These are phyloP conservation scores for Beverwykella pulmonaria DNA, from an alignment of 495 filamentous ascomycete species.

Conservation along the genomic window DNA sequence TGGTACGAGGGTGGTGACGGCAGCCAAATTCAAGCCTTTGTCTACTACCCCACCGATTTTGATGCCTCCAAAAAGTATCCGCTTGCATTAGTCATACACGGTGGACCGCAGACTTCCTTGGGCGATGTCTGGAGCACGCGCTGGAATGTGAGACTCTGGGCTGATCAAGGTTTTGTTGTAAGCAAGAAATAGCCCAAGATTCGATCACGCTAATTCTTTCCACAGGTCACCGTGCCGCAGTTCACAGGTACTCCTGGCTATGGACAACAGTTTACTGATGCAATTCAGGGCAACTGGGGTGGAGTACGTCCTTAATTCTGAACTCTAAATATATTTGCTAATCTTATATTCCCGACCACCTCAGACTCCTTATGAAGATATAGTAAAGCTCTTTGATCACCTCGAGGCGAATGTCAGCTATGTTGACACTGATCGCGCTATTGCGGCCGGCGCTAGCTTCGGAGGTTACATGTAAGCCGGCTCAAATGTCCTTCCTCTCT, in stretches of 20 bases:
- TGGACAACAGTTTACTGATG: conserved; percentile 53
- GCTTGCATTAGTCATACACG: conserved; percentile 54
- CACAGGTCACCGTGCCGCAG: conserved; percentile 44
- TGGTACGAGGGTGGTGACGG: conserved; percentile 40
- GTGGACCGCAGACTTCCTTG: conserved; percentile 56
- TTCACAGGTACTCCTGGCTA: conserved; percentile 57
- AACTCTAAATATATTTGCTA: too few relatives aligned
- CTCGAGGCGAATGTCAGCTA: conserved; percentile 53
- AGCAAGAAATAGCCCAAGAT: too few relatives aligned
- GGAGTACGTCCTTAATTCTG: conserved; percentile 28
- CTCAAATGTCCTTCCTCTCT: too few relatives aligned
- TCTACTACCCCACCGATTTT: conserved; percentile 51
- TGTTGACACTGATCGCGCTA: conserved; percentile 53
- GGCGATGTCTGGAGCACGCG: conserved; percentile 55
- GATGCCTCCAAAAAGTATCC: conserved; percentile 54
- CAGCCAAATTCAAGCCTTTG: conserved; percentile 51
- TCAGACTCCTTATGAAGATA: conserved; percentile 54
- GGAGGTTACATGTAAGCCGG: conserved; percentile 58
- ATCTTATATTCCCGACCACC: too few relatives aligned
- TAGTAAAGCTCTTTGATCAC: conserved; percentile 55
- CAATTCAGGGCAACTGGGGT: conserved; percentile 56
- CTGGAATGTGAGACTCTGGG: conserved; percentile 58
- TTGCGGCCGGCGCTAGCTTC: conserved; percentile 55
- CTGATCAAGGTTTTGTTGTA: conserved; percentile 59
- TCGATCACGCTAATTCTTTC: too few relatives aligned